Conservation (phyloP, 495 filamentous ascomycete genomes). For the Paragyromitra xinjiangensis region DNA sequence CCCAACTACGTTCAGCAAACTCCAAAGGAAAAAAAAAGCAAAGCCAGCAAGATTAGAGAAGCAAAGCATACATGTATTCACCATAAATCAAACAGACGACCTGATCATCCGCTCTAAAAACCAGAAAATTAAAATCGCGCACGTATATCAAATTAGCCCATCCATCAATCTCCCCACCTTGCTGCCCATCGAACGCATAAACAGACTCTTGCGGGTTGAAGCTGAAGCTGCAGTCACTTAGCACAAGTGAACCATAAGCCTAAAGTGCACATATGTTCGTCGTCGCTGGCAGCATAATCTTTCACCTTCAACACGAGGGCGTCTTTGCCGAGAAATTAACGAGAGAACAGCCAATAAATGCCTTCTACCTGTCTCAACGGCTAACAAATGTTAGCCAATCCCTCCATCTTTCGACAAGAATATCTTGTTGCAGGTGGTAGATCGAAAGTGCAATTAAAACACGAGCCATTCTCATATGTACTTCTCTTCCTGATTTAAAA, state of each 20-base stretch:
- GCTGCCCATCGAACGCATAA: background rate
- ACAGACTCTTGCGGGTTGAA: background rate
- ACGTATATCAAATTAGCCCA: slow-evolving; percentile 30
- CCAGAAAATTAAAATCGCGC: slow-evolving; percentile 28
- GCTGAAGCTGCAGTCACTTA: slow-evolving; percentile 4
- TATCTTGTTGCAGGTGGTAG: background rate
- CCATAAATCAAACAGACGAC: slow-evolving; percentile 6
- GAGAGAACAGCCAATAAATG: background rate
- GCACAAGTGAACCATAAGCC: slow-evolving; percentile 5
- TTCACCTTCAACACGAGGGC: background rate
- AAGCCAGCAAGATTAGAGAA: background rate
- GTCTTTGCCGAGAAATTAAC: background rate
- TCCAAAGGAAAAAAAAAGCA: slow-evolving; percentile 15
- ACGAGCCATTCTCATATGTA: slow-evolving; percentile 1
- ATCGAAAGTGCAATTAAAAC: background rate
- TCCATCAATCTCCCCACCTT: slow-evolving; percentile 10
- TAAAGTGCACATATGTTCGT: slow-evolving; percentile 15
- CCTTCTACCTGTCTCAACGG: background rate
- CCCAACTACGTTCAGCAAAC: background rate
- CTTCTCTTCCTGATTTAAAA: background rate
- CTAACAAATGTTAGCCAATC: background rate
- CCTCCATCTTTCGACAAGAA: background rate
- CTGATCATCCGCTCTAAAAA: slow-evolving; percentile 7
- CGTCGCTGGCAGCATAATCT: slow-evolving; percentile 4
- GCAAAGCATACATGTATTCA: background rate